Percentiles rank a stretch among this genome's conserved stretches.
Conservation (phyloP, 345 rosid genomes). For the Gossypium ekmanianum region DNA sequence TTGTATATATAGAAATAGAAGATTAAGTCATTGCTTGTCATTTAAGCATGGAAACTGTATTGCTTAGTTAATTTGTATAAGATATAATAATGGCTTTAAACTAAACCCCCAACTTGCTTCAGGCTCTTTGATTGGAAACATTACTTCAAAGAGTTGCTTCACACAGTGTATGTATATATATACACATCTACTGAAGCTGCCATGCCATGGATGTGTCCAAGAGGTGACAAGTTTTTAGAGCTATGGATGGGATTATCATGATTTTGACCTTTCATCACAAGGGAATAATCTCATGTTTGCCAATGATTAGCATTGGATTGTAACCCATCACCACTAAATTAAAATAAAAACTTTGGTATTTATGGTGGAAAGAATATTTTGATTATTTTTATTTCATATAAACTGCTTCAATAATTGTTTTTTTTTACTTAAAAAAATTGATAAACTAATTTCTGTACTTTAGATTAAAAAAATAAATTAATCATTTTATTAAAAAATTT, state of each 20-base stretch:
- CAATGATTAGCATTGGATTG: slow-evolving; percentile 18
- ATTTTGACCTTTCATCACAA: slow-evolving; percentile 7
- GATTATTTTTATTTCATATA: too few species aligned
- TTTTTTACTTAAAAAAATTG: too few species aligned
- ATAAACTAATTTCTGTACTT: too few species aligned
- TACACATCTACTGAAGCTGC: not conserved
- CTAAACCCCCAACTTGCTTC: slow-evolving; percentile 11
- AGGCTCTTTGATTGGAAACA: slow-evolving; percentile 13
- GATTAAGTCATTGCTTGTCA: slow-evolving; percentile 31
- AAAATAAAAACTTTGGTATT: not conserved
- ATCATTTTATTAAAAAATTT: too few species aligned
- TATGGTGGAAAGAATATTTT: not conserved
- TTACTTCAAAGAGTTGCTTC: slow-evolving; percentile 16
- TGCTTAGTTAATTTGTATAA: slow-evolving; percentile 11
- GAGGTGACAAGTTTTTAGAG: too few species aligned
- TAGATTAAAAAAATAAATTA: too few species aligned
- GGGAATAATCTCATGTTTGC: not conserved
- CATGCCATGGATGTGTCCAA: not conserved
- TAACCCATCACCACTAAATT: not conserved
- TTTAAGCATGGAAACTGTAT: slow-evolving; percentile 21
- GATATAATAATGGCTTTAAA: slow-evolving; percentile 14
- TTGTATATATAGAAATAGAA: not conserved
- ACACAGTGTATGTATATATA: not conserved
- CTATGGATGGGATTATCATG: not conserved
- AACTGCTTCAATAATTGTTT: too few species aligned